Percentiles rank a stretch among this genome's conserved stretches.
Evolutionary conservation across 345 rosid species (phyloP).

Genomic region (Conringia planisiliqua): DNA sequence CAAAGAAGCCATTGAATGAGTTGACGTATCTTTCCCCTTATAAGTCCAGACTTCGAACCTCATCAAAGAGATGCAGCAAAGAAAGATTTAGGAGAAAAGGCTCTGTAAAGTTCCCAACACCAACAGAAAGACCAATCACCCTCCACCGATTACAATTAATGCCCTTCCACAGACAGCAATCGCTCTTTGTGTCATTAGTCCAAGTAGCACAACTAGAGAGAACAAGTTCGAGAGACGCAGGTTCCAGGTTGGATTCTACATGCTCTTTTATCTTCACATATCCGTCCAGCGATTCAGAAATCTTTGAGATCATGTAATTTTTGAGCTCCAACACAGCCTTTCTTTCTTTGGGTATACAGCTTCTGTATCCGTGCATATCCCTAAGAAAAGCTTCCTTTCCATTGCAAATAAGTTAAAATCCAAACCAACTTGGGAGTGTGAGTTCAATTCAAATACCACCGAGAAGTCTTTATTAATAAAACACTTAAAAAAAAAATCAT

Average conservation of each 20-base stretch:
- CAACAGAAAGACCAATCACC: background rate
- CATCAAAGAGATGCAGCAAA: no score
- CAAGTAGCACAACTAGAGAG: background rate
- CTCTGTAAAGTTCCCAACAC: no score
- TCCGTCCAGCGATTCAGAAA: no score
- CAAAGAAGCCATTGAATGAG: background rate
- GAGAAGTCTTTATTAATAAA: background rate
- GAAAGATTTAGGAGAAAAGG: background rate
- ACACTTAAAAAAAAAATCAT: background rate
- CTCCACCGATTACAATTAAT: background rate
- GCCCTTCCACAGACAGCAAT: background rate
- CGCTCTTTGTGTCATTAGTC: background rate
- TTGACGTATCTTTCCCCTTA: background rate
- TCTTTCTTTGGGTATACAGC: background rate
- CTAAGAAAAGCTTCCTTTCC: background rate
- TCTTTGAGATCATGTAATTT: background rate
- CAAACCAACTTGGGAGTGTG: background rate
- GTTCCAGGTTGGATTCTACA: no score
- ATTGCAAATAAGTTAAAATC: background rate
- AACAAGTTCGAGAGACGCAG: no score
- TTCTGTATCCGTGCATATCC: background rate
- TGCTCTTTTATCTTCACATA: no score
- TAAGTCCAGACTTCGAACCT: no score
- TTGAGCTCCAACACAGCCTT: slow-evolving; percentile 7
- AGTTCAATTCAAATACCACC: background rate